Conservation (phyloP, 768 basidiomycete species). For the Mycena alexandri region DNA sequence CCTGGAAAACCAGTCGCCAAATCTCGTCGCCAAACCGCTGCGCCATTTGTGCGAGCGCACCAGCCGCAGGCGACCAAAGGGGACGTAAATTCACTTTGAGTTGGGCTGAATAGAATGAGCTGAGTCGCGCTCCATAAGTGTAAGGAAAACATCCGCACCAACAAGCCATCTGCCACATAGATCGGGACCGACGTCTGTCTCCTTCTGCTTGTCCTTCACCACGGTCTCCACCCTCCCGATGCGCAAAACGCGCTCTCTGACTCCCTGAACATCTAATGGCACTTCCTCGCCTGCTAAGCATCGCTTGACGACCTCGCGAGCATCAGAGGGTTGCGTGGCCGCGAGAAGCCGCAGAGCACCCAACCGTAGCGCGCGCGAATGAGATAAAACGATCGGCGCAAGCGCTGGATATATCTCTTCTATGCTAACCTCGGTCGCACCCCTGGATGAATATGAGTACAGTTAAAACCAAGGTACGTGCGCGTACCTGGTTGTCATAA, state of each 20-base stretch:
- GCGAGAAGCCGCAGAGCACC: constrained; percentile 73
- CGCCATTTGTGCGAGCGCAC: constrained; percentile 68
- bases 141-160: constrained; percentile 56
- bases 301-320: constrained; percentile 68
- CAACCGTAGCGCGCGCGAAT: constrained; percentile 76
- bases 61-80: constrained; percentile 85
- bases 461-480: not conserved
- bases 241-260: constrained; percentile 85
- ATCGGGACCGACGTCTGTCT: constrained; percentile 70
- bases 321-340: constrained; percentile 60
- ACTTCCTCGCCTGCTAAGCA: constrained; percentile 88
- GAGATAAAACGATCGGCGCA: constrained; percentile 72
- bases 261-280: constrained; percentile 81
- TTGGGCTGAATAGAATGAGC: constrained; percentile 67
- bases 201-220: constrained; percentile 56
- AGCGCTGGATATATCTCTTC: constrained; percentile 67
- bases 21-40: constrained; percentile 75
- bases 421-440: constrained; percentile 51
- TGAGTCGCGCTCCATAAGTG: constrained; percentile 9
- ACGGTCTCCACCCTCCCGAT: constrained; percentile 79
- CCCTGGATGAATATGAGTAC: constrained; percentile 29
- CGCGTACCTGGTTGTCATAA: constrained; percentile 62
- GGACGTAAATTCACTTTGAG: constrained; percentile 95
- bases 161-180: constrained; percentile 80
- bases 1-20: constrained; percentile 78